Evolutionary conservation across 2,329 filamentous ascomycete species (phyloP).

Genomic region (Phyllosticta citrichinensis): DNA sequence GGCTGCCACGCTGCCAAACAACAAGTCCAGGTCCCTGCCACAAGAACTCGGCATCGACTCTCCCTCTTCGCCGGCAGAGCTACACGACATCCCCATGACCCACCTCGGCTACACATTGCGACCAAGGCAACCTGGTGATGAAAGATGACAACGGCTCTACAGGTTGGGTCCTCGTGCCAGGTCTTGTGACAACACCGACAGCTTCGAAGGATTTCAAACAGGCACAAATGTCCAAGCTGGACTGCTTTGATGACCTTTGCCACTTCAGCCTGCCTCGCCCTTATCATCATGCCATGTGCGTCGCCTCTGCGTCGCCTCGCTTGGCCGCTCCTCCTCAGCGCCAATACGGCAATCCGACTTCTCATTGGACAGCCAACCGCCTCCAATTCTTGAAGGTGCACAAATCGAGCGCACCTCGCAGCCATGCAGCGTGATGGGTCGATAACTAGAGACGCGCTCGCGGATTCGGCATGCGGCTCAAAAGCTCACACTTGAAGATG

Average conservation of each 20-base stretch:
- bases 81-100: no score
- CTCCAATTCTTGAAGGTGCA: neutral
- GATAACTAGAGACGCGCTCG: neutral
- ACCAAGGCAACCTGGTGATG: no score
- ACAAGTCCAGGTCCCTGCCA: no score
- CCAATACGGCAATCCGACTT: neutral
- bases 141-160: neutral
- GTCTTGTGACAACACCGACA: neutral
- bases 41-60: no score
- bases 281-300: neutral
- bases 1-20: no score
- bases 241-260: neutral
- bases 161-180: neutral
- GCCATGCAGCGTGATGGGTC: neutral
- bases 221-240: neutral
- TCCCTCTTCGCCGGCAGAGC: no score
- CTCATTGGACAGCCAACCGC: neutral
- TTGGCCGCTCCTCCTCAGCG: neutral
- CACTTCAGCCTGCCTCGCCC: neutral
- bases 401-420: neutral
- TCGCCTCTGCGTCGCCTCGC: neutral
- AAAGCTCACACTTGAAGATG: neutral
- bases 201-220: neutral
- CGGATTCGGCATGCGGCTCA: neutral
- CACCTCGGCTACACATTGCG: no score